phyloP scores from a whole-genome alignment of 1,284 basidiomycete species.

The Trichosporon faecale region DNA sequence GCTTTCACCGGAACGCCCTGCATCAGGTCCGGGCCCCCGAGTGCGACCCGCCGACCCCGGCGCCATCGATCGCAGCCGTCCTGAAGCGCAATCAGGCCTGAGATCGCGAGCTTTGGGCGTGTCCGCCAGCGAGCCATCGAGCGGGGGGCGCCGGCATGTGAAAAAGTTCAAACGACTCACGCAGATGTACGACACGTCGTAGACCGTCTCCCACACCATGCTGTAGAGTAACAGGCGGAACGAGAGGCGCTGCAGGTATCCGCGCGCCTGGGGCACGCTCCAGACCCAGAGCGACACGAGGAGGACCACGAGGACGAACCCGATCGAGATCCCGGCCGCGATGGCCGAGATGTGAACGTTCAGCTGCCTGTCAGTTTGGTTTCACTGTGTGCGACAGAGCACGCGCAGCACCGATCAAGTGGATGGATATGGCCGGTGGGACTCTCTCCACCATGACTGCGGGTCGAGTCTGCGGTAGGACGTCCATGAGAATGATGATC shows the following conservation, averaged over 20 bases:
- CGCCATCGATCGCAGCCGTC: neutral
- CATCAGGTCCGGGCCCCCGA: neutral
- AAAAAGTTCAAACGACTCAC: constrained; percentile 20
- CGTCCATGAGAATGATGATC: neutral
- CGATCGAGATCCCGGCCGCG: constrained; percentile 24
- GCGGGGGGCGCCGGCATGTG: neutral
- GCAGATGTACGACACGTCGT: constrained; percentile 33
- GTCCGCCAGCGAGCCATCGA: no score
- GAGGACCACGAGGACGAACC: constrained; percentile 20
- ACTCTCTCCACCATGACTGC: neutral
- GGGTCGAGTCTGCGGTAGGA: neutral
- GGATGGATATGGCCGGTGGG: neutral
- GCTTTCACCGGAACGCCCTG: neutral
- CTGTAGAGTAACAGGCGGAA: constrained; percentile 38
- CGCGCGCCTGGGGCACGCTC: constrained; percentile 22
- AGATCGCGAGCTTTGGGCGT: neutral
- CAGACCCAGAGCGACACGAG: constrained; percentile 22
- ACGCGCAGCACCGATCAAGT: neutral
- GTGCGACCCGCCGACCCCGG: constrained; percentile 7
- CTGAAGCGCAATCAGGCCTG: neutral
- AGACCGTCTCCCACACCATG: constrained; percentile 37
- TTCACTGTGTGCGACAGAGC: neutral
- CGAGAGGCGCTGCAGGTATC: constrained; percentile 36
- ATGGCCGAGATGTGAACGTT: constrained; percentile 24
- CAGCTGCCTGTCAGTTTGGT: constrained; percentile 15